Evolutionary conservation across 202 grass and related monocot species (phyloP), one percentile per base, ranked within the genome.

Genomic region (Schoenoplectus tabernaemontani): DNA sequence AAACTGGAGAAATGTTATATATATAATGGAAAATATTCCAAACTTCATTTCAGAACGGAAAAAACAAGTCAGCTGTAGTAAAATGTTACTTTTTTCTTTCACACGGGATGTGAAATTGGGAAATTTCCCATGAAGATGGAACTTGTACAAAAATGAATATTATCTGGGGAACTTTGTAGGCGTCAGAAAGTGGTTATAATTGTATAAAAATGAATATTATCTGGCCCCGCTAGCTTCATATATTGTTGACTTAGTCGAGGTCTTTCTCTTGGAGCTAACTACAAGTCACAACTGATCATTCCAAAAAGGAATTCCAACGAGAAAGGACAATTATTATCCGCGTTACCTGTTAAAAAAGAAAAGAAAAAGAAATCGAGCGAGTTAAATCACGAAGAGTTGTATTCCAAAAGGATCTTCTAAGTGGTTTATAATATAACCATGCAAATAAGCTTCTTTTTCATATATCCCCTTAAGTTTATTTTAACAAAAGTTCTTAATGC

Each of bases 211-310:
- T 38, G 36, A 78, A 20, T 57, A 58, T n/a, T 77, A 20, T 36
- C 30, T 13, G 11, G 20, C n/a, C n/a, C n/a, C n/a, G n/a, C n/a
- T n/a, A n/a, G 0, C 1, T 78, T 41, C 47, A 79, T 33, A 48
- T 5, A 4, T 17, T 33, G 13, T 73, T 73, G 12, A 73, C 68
- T 33, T 73, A 73, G 22, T 79, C 77, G 64, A 79, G 42, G 77
- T 79, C 34, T n/a, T 63, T 79, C 32, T 47, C 57, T 46, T 17
- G 5, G 7, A 26, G 1, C 0, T n/a, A 50, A 6, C 17, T 50
- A 73, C 17, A 20, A 42, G 36, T 22, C 63, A 33, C 26, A 17
- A 34, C 15, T 56, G 19, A 56, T 56, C 19, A 6, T 56, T 56
- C 10, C 4, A 34, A 36, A 63, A 4, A 12, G 36, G 12, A 34